phyloP scores from a whole-genome alignment of 1,139 yeast genomes.

The Eremothecium gossypii region DNA sequence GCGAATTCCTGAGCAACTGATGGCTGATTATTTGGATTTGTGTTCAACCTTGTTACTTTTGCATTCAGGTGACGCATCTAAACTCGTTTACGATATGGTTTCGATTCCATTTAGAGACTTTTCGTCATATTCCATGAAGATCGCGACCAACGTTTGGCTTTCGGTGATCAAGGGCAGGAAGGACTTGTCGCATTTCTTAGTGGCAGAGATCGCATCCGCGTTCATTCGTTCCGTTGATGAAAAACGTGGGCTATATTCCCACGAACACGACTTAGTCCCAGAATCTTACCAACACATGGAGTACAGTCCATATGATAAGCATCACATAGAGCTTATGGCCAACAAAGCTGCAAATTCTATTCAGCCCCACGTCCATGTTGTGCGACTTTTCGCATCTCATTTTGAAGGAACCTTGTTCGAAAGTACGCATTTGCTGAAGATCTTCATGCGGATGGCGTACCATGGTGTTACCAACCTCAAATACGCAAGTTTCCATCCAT shows the following conservation, averaged over 20 bases:
- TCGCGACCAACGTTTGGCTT: conserved; percentile 73
- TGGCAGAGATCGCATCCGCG: conserved; percentile 51
- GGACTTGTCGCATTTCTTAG: conserved; percentile 46
- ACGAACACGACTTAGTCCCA: conserved; percentile 44
- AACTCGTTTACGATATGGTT: conserved; percentile 49
- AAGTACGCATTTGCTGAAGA: conserved; percentile 59
- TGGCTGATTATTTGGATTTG: conserved; percentile 39
- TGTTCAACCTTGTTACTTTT: conserved; percentile 40
- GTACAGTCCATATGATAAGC: conserved; percentile 75
- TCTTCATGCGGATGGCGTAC: conserved; percentile 55
- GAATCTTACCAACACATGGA: conserved; percentile 76
- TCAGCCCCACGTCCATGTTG: conserved; percentile 64
- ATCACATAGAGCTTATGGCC: conserved; percentile 46
- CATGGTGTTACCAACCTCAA: conserved; percentile 49
- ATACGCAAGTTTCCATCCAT: conserved; percentile 72
- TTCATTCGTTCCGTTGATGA: conserved; percentile 63
- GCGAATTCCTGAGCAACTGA: conserved; percentile 28
- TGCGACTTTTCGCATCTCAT: conserved; percentile 64
- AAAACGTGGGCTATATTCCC: conserved; percentile 58
- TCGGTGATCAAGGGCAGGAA: conserved; percentile 65
- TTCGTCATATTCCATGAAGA: conserved; percentile 50
- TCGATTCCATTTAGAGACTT: conserved; percentile 63
- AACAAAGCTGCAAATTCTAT: conserved; percentile 41
- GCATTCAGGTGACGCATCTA: conserved; percentile 40
- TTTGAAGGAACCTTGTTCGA: conserved; percentile 74